phyloP scores from a whole-genome alignment of 148 eudicot genomes.

The Rhododendron mucronatum region DNA sequence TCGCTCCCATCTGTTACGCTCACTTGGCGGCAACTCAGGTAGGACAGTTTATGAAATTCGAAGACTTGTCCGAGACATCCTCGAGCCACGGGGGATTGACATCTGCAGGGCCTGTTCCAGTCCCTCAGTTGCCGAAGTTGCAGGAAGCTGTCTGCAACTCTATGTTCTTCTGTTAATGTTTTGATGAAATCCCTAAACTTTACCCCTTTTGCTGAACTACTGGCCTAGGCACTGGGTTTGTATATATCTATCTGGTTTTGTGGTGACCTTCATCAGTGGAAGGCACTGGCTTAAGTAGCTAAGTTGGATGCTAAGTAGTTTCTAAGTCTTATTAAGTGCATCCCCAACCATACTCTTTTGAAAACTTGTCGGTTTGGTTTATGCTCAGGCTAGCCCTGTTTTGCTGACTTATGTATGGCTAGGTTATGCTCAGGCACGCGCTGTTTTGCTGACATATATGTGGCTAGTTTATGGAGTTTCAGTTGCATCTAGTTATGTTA shows the following conservation, averaged over 20 bases:
- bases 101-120: conserved; percentile 55
- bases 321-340: neutral
- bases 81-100: conserved; percentile 70
- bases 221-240: neutral
- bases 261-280: neutral
- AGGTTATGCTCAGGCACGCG: neutral
- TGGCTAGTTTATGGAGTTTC: neutral
- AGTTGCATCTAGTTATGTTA: neutral
- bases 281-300: neutral
- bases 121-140: conserved; percentile 75
- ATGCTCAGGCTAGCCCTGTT: neutral
- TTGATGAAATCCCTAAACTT: neutral
- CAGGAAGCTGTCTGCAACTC: conserved; percentile 64
- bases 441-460: neutral
- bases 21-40: conserved; percentile 91
- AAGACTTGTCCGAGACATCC: conserved; percentile 64
- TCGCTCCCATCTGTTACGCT: conserved; percentile 88
- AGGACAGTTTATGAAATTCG: conserved; percentile 78
- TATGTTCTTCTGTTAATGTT: conserved; percentile 73
- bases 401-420: neutral
- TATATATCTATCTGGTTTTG: neutral
- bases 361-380: neutral
- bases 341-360: neutral
- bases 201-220: neutral
- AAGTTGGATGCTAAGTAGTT: neutral